Conservation (phyloP, 495 filamentous ascomycete species). For the Clohesyomyces aquaticus region DNA sequence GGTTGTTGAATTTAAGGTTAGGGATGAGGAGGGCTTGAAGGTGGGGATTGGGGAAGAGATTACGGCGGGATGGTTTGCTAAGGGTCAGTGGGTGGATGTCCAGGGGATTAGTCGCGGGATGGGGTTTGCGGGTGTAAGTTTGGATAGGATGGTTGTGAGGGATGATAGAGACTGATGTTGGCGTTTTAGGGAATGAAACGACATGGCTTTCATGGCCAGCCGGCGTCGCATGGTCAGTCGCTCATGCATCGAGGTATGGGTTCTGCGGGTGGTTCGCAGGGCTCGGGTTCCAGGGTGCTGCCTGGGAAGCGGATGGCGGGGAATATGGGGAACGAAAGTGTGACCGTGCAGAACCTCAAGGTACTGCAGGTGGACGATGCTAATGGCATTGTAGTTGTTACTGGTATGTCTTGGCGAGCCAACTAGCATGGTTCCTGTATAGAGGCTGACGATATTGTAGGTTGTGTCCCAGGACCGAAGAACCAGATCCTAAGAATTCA, state of each 20-base stretch:
- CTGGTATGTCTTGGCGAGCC: slow-evolving; percentile 55
- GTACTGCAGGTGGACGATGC: slow-evolving; percentile 83
- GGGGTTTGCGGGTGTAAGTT: slow-evolving; percentile 77
- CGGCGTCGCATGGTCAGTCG: slow-evolving; percentile 91
- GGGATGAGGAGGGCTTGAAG: slow-evolving; percentile 65
- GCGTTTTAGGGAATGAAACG: slow-evolving; percentile 81
- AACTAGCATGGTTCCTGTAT: background rate
- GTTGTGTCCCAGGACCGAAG: slow-evolving; percentile 34
- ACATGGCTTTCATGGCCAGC: slow-evolving; percentile 84
- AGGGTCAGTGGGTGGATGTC: slow-evolving; percentile 89
- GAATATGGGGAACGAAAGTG: slow-evolving; percentile 84
- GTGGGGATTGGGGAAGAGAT: slow-evolving; percentile 72
- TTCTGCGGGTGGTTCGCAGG: slow-evolving; percentile 83
- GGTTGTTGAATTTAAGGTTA: slow-evolving; percentile 84
- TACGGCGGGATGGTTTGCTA: slow-evolving; percentile 80
- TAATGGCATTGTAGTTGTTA: slow-evolving; percentile 85
- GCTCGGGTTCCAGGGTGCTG: slow-evolving; percentile 85
- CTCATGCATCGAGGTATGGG: slow-evolving; percentile 89
- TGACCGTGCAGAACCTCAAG: slow-evolving; percentile 87
- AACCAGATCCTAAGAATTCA: slow-evolving; percentile 28
- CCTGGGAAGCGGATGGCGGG: slow-evolving; percentile 98
- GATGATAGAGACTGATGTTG: background rate
- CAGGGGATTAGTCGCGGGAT: slow-evolving; percentile 76
- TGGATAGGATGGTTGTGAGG: background rate
- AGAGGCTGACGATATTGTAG: slow-evolving; percentile 1